Evolutionary conservation across 768 basidiomycete genomes (phyloP), one percentile per base, ranked within the genome.

Genomic region (Arthromyces matolae): DNA sequence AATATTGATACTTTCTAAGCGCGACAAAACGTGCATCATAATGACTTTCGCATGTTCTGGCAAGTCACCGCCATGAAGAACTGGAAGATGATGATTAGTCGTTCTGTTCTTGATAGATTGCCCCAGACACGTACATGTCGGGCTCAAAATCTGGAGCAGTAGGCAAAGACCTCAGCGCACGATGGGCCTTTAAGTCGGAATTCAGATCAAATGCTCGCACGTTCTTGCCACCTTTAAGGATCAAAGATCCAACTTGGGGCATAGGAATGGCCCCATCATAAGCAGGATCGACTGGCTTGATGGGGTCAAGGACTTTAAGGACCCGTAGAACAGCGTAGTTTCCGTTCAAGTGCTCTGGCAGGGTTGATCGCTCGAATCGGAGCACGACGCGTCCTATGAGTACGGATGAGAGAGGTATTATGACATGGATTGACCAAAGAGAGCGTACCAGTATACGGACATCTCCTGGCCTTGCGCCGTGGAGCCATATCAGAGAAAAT

Each of bases 321-420:
- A 60, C 46, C 68, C 71, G 42, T 61, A 66, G 1, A 62, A 64
- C 14, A 64, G 67, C 8, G 60, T 60, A 10, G 63, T 54, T 35
- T 63, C 63, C 38, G 52, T 67, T 27, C 60, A 59, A 28, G 57
- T 64, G 34, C 62, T 61, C 2, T 56, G 49, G 50, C 20, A 55
- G 40, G 4, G 33, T 24, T 3, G 55, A 54, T 3, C 38, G 37
- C 42, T 59, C 57, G 29, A 59, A 52, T 10, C 53, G 57, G 0
- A 47, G 36, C n/a, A 56, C 27, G 3, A 50, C 33, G 8, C 36
- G 41, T 12, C 57, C 57, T 52, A 14, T 25, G 13, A 9, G 23
- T 8, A 25, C 14, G 7, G n/a, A n/a, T n/a, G 10, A 8, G n/a
- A 3, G 5, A 14, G 13, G 8, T 3, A 1, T 22, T 6, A 36